Evolutionary conservation across 2,329 filamentous ascomycete species (phyloP), one percentile per base, ranked within the genome.

Genomic region (Kalmusia sp.): DNA sequence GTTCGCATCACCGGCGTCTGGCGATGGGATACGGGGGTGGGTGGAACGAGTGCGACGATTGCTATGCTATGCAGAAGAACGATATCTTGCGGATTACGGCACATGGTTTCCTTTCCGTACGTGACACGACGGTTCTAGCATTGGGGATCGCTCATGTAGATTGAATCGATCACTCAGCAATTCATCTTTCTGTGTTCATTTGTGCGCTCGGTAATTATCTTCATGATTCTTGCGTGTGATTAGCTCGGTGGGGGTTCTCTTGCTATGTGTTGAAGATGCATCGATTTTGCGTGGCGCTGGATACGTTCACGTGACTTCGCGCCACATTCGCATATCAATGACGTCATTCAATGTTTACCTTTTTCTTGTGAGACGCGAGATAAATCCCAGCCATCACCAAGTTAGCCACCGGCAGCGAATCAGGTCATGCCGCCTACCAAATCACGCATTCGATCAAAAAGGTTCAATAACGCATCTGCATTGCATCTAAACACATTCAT

Each of bases 1-100:
- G 60, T 57, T 73, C 70, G 69, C 61, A 62, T 57, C 53, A 28
- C 21, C 28, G 70, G 70, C 67, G 67, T 71, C 63, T 65, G 70
- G 67, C 66, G 66, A 68, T 35, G 43, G 43, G 65, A n/a, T 35
- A 47, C 61, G 57, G 55, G 64, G 25, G 39, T 56, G 58, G 62
- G 62, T 50, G 64, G 56, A 61, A 69, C 62, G 67, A 68, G 65
- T 61, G 63, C 61, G 56, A 69, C 61, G 67, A 67, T 65, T 61
- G 44, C 25, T 47, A 35, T 49, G 33, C 35, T 27, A 34, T 27
- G 27, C 30, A 30, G 47, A 61, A 69, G 58, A 47, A 57, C 58
- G 51, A 60, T n/a, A n/a, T n/a, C 49, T 57, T 59, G 64, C 57
- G 63, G 61, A 62, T 58, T 61, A 61, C 57, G 54, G 63, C 59